These are phyloP conservation scores for Penicillium sp. DNA, from an alignment of 2,329 filamentous ascomycete genomes.

Conservation along the genomic window DNA sequence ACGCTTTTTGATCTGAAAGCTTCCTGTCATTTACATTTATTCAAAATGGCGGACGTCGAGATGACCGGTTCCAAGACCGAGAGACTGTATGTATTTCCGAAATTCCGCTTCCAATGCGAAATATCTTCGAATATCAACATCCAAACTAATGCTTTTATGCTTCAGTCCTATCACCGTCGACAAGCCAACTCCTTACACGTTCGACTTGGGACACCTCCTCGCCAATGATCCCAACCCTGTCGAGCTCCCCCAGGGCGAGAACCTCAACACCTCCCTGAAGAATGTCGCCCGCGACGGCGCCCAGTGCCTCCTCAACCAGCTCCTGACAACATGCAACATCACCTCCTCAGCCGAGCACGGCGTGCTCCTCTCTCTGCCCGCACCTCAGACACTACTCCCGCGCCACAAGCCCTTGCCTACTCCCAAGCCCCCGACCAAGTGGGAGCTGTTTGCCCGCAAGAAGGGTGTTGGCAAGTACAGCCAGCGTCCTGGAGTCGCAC, in stretches of 20 bases:
- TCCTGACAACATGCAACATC: slow-evolving; percentile 84
- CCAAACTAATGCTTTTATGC: slow-evolving; percentile 15
- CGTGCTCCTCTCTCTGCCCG: slow-evolving; percentile 77
- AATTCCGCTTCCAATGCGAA: background rate
- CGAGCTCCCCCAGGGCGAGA: slow-evolving; percentile 50
- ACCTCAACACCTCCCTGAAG: slow-evolving; percentile 67
- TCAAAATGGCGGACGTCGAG: slow-evolving; percentile 30
- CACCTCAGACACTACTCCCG: slow-evolving; percentile 69
- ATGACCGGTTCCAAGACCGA: slow-evolving; percentile 34
- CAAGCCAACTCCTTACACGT: slow-evolving; percentile 87
- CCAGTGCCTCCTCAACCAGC: slow-evolving; percentile 89
- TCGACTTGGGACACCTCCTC: slow-evolving; percentile 85
- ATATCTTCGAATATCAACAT: slow-evolving; percentile 7
- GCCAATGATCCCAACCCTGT: slow-evolving; percentile 86
- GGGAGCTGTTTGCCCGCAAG: slow-evolving; percentile 94
- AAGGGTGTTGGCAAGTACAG: slow-evolving; percentile 89
- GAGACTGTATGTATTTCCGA: slow-evolving; percentile 36
- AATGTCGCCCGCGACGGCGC: slow-evolving; percentile 82
- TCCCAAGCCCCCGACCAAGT: slow-evolving; percentile 82
- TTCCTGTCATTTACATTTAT: background rate
- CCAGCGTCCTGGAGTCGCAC: slow-evolving; percentile 53
- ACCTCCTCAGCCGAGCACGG: slow-evolving; percentile 62
- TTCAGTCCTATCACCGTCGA: slow-evolving; percentile 62
- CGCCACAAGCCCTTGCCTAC: slow-evolving; percentile 89
- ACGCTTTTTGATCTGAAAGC: slow-evolving; percentile 6